These are phyloP conservation scores for Akanthomyces dipterigenus DNA, from an alignment of 2,329 filamentous ascomycete species.

Conservation along the genomic window DNA sequence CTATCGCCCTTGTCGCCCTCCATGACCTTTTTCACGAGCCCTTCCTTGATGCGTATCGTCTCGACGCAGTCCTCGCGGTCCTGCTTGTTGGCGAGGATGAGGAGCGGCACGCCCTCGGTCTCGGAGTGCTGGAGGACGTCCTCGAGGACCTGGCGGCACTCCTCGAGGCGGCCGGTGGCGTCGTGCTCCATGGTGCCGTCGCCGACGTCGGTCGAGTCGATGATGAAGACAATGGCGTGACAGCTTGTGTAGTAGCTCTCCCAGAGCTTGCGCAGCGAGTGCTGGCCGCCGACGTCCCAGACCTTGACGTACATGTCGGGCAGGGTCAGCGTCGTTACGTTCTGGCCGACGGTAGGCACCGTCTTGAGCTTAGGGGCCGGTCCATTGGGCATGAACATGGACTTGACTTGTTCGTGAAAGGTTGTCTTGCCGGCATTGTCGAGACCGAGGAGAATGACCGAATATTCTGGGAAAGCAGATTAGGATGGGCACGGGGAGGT, in stretches of 20 bases:
- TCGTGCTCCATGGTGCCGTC: slow-evolving; percentile 61
- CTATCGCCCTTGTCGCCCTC: slow-evolving; percentile 84
- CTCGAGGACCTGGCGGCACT: slow-evolving; percentile 85
- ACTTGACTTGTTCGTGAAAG: slow-evolving; percentile 93
- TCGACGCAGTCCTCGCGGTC: slow-evolving; percentile 96
- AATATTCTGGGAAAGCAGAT: slow-evolving; percentile 63
- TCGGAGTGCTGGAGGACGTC: slow-evolving; percentile 82
- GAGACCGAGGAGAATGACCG: slow-evolving; percentile 89
- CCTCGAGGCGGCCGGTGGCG: slow-evolving; percentile 60
- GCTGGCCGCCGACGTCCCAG: slow-evolving; percentile 95
- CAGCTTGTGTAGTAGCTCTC: slow-evolving; percentile 91
- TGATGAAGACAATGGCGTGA: slow-evolving; percentile 96
- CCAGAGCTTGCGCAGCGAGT: slow-evolving; percentile 84
- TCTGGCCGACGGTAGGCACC: slow-evolving; percentile 94
- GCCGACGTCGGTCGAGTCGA: slow-evolving; percentile 90
- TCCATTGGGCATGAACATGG: slow-evolving; percentile 63
- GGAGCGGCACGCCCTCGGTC: slow-evolving; percentile 81
- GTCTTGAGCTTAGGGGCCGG: slow-evolving; percentile 69
- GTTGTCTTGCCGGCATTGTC: slow-evolving; percentile 99
- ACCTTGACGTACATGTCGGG: slow-evolving; percentile 97
- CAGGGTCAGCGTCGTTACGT: slow-evolving; percentile 84
- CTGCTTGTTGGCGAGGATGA: slow-evolving; percentile 96
- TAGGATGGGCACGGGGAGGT: neutral
- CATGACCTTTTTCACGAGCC: slow-evolving; percentile 88
- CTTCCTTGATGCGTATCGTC: slow-evolving; percentile 95